Evolutionary conservation across 129 eudicot species (phyloP).

Genomic region (Oenanthe sinensis): DNA sequence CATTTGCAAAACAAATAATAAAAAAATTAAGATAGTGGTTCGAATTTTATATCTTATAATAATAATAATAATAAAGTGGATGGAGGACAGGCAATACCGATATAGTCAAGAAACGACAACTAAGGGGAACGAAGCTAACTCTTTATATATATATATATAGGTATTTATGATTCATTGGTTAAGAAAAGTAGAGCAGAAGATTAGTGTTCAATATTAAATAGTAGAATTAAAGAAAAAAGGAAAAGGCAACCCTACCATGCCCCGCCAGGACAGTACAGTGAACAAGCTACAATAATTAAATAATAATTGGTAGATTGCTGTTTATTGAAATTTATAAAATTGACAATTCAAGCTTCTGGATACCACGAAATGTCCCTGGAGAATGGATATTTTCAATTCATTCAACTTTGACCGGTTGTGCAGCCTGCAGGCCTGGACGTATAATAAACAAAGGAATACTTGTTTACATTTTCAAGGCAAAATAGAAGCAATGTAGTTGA

Average conservation of each 20-base stretch:
- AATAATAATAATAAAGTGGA: background rate
- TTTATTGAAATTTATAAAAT: background rate
- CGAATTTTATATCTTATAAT: background rate
- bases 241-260: background rate
- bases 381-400: background rate
- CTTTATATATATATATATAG: no score
- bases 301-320: no score
- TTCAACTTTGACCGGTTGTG: background rate
- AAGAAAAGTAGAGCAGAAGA: background rate
- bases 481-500: no score
- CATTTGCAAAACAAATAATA: background rate
- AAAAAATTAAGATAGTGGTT: background rate
- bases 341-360: background rate
- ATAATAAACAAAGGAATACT: no score
- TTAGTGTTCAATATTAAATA: background rate
- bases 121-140: background rate
- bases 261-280: background rate
- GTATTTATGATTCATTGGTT: background rate
- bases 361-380: background rate
- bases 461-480: no score
- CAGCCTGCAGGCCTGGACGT: no score
- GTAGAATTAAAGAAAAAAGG: no score
- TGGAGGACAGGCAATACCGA: background rate
- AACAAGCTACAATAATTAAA: no score
- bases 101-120: slow-evolving; percentile 3